A percentile compares a stretch with the other conserved stretches of the same genome.
phyloP scores from a whole-genome alignment of 306 rosid species.

The Vicia villosa region DNA sequence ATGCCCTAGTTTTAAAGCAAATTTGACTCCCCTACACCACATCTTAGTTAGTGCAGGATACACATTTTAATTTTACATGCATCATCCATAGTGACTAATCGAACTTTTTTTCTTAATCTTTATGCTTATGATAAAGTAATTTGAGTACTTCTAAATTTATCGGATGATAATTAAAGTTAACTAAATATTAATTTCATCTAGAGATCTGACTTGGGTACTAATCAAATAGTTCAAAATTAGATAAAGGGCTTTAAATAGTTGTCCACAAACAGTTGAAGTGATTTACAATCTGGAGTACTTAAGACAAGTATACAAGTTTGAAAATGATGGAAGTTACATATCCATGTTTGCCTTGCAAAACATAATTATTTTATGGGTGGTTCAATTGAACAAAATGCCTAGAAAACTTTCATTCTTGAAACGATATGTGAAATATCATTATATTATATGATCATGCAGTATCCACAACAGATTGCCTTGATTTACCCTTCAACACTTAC shows the following conservation, averaged over 20 bases:
- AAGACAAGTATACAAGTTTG: background rate
- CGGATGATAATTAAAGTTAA: background rate
- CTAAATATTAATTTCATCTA: background rate
- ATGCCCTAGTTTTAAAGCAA: slow-evolving; percentile 9
- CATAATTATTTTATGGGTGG: background rate
- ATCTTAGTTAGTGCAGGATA: slow-evolving; percentile 12
- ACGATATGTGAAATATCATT: background rate
- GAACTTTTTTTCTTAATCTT: background rate
- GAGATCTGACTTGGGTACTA: background rate
- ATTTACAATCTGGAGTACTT: background rate
- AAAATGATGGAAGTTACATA: background rate
- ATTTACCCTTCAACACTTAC: slow-evolving; percentile 16
- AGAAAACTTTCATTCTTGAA: too few relatives aligned
- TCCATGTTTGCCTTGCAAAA: background rate
- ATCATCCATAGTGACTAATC: background rate
- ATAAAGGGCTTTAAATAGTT: background rate
- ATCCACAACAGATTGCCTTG: background rate
- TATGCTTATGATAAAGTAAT: background rate
- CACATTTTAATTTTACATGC: background rate
- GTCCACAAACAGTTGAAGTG: background rate
- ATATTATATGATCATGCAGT: slow-evolving; percentile 1
- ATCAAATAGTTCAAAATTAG: background rate
- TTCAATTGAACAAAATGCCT: background rate
- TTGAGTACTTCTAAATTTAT: background rate
- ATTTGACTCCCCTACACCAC: slow-evolving; percentile 13